Percentiles rank a stretch among this genome's conserved stretches.
These are phyloP conservation scores for Ceratocystis alfenasii DNA, from an alignment of 2,329 filamentous ascomycete genomes.

Conservation along the genomic window DNA sequence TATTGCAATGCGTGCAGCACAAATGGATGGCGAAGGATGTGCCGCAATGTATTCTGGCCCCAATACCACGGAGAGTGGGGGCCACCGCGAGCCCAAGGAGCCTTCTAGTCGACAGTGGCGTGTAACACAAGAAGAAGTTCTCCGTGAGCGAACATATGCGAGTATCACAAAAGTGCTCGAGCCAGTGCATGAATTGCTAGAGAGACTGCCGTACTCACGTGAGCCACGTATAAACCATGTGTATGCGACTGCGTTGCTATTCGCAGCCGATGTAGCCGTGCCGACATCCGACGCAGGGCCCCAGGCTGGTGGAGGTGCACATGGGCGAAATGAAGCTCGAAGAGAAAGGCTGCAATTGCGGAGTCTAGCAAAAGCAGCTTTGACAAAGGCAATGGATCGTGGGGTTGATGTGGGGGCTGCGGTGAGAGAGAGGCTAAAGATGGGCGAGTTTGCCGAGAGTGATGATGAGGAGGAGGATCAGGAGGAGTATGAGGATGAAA, in stretches of 20 bases:
- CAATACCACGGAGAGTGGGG: too few relatives aligned
- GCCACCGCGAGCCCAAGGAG: too few relatives aligned
- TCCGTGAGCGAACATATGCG: conserved; percentile 37
- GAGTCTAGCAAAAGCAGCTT: conserved; percentile 30
- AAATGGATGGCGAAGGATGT: background rate
- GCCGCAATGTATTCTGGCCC: too few relatives aligned
- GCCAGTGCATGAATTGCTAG: conserved; percentile 59
- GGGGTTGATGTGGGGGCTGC: conserved; percentile 29
- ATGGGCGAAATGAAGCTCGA: conserved; percentile 23
- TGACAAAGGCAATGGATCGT: conserved; percentile 30
- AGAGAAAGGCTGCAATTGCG: conserved; percentile 27
- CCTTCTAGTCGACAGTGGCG: background rate
- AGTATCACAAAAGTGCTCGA: conserved; percentile 51
- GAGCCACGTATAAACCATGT: conserved; percentile 55
- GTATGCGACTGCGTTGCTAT: conserved; percentile 62
- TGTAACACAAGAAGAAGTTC: background rate
- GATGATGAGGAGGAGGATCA: background rate
- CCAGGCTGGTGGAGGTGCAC: conserved; percentile 22
- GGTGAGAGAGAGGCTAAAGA: conserved; percentile 27
- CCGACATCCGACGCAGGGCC: conserved; percentile 29
- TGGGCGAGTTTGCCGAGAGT: conserved; percentile 9
- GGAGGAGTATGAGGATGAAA: background rate
- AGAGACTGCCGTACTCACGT: conserved; percentile 57
- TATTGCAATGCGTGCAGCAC: conserved; percentile 19
- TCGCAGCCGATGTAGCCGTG: conserved; percentile 56